Percentiles rank a stretch among this genome's conserved stretches.
phyloP scores from a whole-genome alignment of 208 protist genomes.

The Strigomonas oncopelti region DNA sequence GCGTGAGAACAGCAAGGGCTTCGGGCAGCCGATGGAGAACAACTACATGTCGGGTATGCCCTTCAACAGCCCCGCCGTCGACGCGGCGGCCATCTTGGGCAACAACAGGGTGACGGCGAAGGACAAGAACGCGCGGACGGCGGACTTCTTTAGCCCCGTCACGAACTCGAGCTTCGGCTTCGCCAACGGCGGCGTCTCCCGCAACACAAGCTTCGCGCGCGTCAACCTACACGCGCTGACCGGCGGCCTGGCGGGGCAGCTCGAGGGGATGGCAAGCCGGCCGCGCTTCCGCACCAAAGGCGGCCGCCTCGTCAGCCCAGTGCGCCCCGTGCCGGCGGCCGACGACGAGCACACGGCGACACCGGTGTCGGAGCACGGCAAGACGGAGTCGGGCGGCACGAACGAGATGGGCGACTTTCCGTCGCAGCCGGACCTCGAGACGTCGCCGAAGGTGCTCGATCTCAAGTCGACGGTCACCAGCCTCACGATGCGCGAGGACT shows the following conservation, averaged over 20 bases:
- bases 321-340: background rate
- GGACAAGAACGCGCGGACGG: background rate
- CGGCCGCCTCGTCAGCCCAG: background rate
- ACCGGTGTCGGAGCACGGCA: background rate
- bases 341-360: background rate
- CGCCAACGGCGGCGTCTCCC: conserved; percentile 5
- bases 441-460: background rate
- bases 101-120: background rate
- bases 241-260: background rate
- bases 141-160: conserved; percentile 2
- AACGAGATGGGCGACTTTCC: background rate
- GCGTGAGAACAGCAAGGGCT: background rate
- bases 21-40: background rate
- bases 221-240: conserved; percentile 18
- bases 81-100: background rate
- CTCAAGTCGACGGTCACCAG: background rate
- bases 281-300: background rate
- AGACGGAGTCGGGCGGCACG: background rate
- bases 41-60: background rate
- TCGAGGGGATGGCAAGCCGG: background rate
- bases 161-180: background rate
- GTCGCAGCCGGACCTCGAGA: background rate
- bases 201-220: conserved; percentile 22
- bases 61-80: too few species aligned
- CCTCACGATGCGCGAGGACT: background rate